These are phyloP conservation scores for Pseudopyrenochaeta lycopersici DNA, from an alignment of 2,329 filamentous ascomycete species.

Conservation along the genomic window DNA sequence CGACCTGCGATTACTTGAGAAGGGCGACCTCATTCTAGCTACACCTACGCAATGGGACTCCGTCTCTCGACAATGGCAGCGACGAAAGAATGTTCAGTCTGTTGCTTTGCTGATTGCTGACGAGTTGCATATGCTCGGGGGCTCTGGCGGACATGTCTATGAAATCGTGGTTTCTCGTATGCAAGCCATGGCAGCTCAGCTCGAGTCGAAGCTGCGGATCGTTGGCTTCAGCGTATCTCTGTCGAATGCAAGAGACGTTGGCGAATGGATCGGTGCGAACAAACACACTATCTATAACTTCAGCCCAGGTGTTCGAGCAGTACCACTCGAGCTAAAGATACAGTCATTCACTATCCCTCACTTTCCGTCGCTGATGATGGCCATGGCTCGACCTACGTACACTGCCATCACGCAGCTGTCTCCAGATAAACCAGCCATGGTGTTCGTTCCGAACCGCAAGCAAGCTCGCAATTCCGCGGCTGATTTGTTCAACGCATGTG, in stretches of 20 bases:
- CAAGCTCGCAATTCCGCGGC: conserved; percentile 88
- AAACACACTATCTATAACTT: conserved; percentile 99
- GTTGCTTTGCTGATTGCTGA: conserved; percentile 94
- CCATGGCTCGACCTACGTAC: conserved; percentile 96
- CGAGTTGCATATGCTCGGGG: conserved; percentile 92
- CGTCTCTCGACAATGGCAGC: conserved; percentile 93
- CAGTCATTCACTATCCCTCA: conserved; percentile 96
- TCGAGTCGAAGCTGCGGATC: conserved; percentile 84
- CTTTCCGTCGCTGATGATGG: conserved; percentile 97
- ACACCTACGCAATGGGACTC: conserved; percentile 97
- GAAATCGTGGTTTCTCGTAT: conserved; percentile 98
- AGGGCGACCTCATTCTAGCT: conserved; percentile 87
- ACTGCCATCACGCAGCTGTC: conserved; percentile 88
- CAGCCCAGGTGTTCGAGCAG: conserved; percentile 86
- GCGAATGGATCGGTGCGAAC: conserved; percentile 96
- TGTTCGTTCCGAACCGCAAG: conserved; percentile 94
- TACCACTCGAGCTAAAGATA: conserved; percentile 91
- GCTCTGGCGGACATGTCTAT: conserved; percentile 86
- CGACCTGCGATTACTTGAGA: conserved; percentile 87
- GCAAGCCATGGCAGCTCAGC: conserved; percentile 92
- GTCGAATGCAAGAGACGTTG: conserved; percentile 90
- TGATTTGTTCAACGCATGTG: conserved; percentile 86
- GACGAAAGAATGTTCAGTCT: conserved; percentile 91
- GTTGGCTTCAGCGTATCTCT: conserved; percentile 90
- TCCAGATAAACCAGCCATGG: conserved; percentile 84